phyloP scores from a whole-genome alignment of 1,284 basidiomycete genomes.

The Heterobasidion irregulare region DNA sequence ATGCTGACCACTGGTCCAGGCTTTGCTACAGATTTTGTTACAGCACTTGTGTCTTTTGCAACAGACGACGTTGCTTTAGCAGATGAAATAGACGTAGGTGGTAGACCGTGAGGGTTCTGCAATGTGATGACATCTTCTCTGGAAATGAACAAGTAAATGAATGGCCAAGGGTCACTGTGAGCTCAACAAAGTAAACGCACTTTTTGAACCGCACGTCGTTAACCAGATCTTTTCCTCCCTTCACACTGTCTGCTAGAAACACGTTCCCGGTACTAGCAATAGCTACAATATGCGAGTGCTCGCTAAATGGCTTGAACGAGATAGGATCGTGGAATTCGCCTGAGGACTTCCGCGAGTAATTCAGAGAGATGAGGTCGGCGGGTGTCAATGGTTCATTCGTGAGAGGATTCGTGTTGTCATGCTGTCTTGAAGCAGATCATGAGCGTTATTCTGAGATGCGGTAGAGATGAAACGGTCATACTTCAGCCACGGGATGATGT shows the following conservation, averaged over 20 bases:
- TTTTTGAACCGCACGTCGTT: conserved; percentile 82
- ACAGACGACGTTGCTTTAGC: conserved; percentile 19
- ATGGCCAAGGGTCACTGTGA: background rate
- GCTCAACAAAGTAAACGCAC: conserved; percentile 27
- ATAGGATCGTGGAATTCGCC: conserved; percentile 87
- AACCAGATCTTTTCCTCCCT: conserved; percentile 81
- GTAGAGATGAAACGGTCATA: conserved; percentile 28
- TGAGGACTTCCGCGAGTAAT: conserved; percentile 77
- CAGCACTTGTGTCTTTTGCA: conserved; percentile 25
- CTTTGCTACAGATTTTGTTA: conserved; percentile 23
- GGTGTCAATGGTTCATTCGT: conserved; percentile 78
- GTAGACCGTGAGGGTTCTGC: conserved; percentile 78
- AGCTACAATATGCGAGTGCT: conserved; percentile 88
- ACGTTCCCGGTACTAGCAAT: conserved; percentile 90
- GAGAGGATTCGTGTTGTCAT: conserved; percentile 78
- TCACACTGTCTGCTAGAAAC: conserved; percentile 85
- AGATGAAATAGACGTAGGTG: conserved; percentile 42
- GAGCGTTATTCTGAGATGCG: background rate
- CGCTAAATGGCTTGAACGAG: conserved; percentile 87
- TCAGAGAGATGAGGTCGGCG: conserved; percentile 78
- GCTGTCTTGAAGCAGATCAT: conserved; percentile 38
- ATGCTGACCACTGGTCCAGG: conserved; percentile 23
- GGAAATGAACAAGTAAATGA: conserved; percentile 3
- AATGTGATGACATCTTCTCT: conserved; percentile 89
- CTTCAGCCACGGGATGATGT: conserved; percentile 93